Evolutionary conservation across 306 rosid species (phyloP), one percentile per base, ranked within the genome.

Genomic region (Prunus campanulata): DNA sequence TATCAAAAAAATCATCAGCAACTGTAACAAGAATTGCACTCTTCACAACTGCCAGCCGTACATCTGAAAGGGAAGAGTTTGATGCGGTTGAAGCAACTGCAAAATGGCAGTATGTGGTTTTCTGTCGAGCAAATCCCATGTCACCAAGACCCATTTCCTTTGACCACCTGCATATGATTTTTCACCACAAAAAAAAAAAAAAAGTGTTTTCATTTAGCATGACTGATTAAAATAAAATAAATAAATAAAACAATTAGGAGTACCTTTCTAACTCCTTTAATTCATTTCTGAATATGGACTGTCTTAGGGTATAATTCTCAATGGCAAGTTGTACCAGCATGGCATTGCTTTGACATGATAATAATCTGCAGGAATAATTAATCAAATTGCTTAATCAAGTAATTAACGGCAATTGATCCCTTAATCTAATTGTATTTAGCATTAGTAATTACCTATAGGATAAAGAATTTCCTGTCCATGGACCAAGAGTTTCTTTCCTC

Each of bases 51-150:
- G 78, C 50, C 78, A 84, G 59, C 66, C 90, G 62, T 12, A 79
- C 19, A 15, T 66, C 72, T 5, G 88, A 84, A 29, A 87, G 82
- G 44, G 20, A 65, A 61, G 85, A 85, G 30, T 81, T 46, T 24
- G 54, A 72, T 14, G 59, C 6, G 48, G 66, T 64, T 6, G 88
- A 71, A 39, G 90, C 81, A 22, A 73, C 4, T 20, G 89, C 90
- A 59, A 82, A 90, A 80, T 86, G 88, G 22, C 85, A 86, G 66
- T 80, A 86, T 5, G 82, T 70, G 49, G 81, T 87, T 84, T 90
- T 90, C 68, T 90, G 88, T 77, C 94, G 71, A n/a, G 82, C 91
- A 79, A 87, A 90, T 66, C 87, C 90, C 84, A 90, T 84, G 1
- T 78, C 48, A 65, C 25, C 59, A 16, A 87, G 75, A 2, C 91